A percentile compares a stretch with the other conserved stretches of the same genome.
Conservation (phyloP, 495 filamentous ascomycete genomes). For the Echria macrotheca region DNA sequence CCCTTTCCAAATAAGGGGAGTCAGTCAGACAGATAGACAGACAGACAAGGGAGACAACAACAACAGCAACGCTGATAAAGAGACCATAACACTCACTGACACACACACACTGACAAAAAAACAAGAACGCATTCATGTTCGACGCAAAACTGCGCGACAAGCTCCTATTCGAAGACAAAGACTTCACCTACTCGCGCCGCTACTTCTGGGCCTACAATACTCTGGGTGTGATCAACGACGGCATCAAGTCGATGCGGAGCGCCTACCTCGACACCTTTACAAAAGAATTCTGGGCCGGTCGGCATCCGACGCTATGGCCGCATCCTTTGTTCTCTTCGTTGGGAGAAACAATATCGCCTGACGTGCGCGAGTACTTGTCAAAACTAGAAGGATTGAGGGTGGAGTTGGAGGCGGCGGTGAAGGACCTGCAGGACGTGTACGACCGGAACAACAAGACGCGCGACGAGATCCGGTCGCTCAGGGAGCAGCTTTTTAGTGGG, state of each 20-base stretch:
- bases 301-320: constrained; percentile 38
- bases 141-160: constrained; percentile 41
- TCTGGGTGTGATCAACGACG: constrained; percentile 49
- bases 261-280: constrained; percentile 47
- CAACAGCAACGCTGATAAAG: too few relatives aligned
- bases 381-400: constrained; percentile 16
- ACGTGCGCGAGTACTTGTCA: constrained; percentile 12
- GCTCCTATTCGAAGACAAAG: constrained; percentile 51
- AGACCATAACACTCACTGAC: background rate
- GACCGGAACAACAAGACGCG: constrained; percentile 25
- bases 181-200: constrained; percentile 49
- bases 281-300: constrained; percentile 46
- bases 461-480: constrained; percentile 25
- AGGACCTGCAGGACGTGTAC: constrained; percentile 17
- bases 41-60: too few relatives aligned
- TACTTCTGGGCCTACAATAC: constrained; percentile 57
- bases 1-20: too few relatives aligned
- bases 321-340: too few relatives aligned
- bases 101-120: background rate
- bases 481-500: constrained; percentile 32
- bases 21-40: too few relatives aligned
- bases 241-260: constrained; percentile 47
- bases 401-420: constrained; percentile 25
- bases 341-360: constrained; percentile 8
- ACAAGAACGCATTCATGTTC: constrained; percentile 50